A percentile compares a stretch with the other conserved stretches of the same genome.
Conservation (phyloP, 1,284 basidiomycete species). For the Ganoderma resinaceum region DNA sequence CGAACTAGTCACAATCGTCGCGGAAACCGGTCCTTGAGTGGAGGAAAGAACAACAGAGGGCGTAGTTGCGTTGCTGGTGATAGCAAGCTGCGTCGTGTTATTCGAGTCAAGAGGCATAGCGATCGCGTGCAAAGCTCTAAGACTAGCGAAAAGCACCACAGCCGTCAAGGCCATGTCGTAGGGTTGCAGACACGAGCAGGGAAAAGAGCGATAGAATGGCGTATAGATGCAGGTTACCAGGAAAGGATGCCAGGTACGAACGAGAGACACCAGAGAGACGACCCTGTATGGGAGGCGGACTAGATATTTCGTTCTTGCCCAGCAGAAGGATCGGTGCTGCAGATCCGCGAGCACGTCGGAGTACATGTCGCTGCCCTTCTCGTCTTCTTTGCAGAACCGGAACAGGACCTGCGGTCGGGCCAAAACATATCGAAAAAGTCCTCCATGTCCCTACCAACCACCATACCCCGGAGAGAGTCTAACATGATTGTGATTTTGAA, state of each 20-base stretch:
- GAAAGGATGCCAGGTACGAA: background rate
- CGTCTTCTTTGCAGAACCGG: too few species aligned
- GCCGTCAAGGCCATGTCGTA: conserved; percentile 37
- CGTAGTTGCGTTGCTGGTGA: background rate
- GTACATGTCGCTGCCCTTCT: too few species aligned
- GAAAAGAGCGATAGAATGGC: background rate
- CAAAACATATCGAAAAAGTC: too few species aligned
- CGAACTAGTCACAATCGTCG: background rate
- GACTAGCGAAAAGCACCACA: conserved; percentile 25
- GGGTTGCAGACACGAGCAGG: background rate
- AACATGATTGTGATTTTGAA: too few species aligned
- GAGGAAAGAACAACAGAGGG: conserved; percentile 7
- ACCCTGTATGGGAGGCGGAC: background rate
- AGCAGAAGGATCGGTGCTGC: background rate
- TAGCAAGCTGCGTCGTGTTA: conserved; percentile 7
- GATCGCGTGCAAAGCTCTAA: conserved; percentile 24
- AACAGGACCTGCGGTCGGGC: too few species aligned
- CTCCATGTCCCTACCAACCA: too few species aligned
- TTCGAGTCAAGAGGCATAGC: conserved; percentile 28
- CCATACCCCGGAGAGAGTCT: too few species aligned
- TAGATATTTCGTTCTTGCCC: conserved; percentile 13
- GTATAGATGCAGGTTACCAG: background rate
- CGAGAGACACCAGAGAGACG: conserved; percentile 5
- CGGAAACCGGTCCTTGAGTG: background rate
- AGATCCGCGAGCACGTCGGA: too few species aligned